Evolutionary conservation across 768 basidiomycete genomes (phyloP).

Genomic region (Scleroderma citrinum): DNA sequence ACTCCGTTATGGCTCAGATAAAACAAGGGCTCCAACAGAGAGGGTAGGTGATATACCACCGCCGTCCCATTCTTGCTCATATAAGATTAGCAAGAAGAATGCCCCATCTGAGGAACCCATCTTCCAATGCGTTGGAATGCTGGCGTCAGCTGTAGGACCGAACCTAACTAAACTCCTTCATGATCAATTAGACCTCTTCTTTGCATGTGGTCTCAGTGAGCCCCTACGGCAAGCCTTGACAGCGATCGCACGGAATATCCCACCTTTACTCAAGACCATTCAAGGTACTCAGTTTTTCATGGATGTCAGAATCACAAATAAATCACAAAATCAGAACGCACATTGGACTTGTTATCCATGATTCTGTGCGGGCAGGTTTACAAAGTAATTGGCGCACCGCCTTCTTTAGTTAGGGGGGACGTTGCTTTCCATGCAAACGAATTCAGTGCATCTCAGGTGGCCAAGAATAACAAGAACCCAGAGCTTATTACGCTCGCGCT

Average conservation of each 20-base stretch:
- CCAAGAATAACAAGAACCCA: conserved; percentile 53
- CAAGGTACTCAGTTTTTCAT: conserved; percentile 52
- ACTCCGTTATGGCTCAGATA: conserved; percentile 83
- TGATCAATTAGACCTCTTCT: conserved; percentile 95
- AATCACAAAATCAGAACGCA: conserved; percentile 54
- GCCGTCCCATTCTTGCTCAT: conserved; percentile 4
- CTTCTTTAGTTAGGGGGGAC: conserved; percentile 52
- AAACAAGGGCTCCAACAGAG: conserved; percentile 82
- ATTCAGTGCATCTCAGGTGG: conserved; percentile 44
- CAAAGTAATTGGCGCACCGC: conserved; percentile 81
- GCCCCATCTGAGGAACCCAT: conserved; percentile 92
- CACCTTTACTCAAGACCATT: conserved; percentile 84
- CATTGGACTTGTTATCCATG: conserved; percentile 77
- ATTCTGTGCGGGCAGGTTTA: conserved; percentile 83
- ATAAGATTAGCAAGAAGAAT: conserved; percentile 62
- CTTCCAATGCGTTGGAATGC: conserved; percentile 96
- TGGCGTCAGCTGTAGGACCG: conserved; percentile 91
- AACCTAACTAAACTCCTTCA: conserved; percentile 94
- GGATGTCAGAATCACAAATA: background rate
- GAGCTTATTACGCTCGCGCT: conserved; percentile 79
- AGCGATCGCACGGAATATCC: conserved; percentile 81
- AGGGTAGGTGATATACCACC: conserved; percentile 49
- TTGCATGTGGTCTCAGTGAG: conserved; percentile 88
- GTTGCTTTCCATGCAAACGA: conserved; percentile 45
- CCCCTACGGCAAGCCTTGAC: conserved; percentile 79